These are phyloP conservation scores for Pseudocercospora eumusae DNA, from an alignment of 2,329 filamentous ascomycete genomes.

Conservation along the genomic window DNA sequence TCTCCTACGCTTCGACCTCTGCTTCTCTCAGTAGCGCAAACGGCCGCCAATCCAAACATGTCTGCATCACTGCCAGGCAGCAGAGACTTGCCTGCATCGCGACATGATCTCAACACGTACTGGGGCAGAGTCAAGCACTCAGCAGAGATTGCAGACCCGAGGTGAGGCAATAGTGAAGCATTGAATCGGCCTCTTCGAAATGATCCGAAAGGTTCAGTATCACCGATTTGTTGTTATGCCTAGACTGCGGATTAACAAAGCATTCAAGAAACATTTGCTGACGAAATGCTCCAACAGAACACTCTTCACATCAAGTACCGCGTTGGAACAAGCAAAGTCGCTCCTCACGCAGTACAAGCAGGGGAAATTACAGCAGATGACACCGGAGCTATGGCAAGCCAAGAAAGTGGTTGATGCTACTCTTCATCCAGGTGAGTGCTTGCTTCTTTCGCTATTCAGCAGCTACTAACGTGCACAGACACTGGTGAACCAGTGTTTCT, in stretches of 20 bases:
- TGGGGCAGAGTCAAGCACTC: slow-evolving; percentile 92
- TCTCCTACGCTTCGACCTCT: neutral
- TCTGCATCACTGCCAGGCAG: slow-evolving; percentile 63
- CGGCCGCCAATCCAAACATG: slow-evolving; percentile 45
- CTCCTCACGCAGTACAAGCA: slow-evolving; percentile 84
- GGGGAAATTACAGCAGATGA: slow-evolving; percentile 77
- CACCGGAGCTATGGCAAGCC: slow-evolving; percentile 84
- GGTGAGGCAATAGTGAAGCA: slow-evolving; percentile 61
- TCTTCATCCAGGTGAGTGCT: slow-evolving; percentile 77
- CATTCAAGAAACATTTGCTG: neutral
- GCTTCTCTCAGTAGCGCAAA: neutral
- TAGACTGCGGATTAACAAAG: neutral
- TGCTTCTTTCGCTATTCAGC: neutral
- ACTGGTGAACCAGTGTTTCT: slow-evolving; percentile 89
- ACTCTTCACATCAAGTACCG: slow-evolving; percentile 73
- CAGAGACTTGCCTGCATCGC: slow-evolving; percentile 85
- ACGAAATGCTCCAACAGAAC: slow-evolving; percentile 60
- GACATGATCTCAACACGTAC: slow-evolving; percentile 90
- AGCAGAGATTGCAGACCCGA: slow-evolving; percentile 87
- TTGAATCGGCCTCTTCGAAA: slow-evolving; percentile 13
- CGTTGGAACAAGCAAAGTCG: slow-evolving; percentile 82
- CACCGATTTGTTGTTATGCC: slow-evolving; percentile 8
- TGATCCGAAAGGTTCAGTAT: slow-evolving; percentile 35
- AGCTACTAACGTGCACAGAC: slow-evolving; percentile 57
- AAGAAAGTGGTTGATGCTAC: slow-evolving; percentile 98